Base-by-base conservation (phyloP, 495 filamentous ascomycete species). In the Aspergillus leporis region DNA sequence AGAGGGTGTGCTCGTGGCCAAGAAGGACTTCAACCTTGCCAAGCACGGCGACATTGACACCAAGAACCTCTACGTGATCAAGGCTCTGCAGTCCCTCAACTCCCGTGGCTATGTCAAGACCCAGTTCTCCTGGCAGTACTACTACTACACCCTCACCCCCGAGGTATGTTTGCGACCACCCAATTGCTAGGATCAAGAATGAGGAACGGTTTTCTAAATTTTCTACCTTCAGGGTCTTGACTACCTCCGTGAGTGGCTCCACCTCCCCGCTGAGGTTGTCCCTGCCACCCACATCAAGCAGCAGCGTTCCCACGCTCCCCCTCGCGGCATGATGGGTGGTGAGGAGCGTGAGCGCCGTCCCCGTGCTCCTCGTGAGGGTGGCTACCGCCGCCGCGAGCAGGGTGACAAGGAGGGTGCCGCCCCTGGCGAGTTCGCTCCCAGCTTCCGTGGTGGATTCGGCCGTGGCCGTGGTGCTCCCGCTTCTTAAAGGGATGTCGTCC, bases 61-160 rank as follows among this genome's bases (percentile, higher is more conserved):
- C 79, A 94, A 93, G 87, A 98, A 98, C 86, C 92, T 98, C 70
- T 97, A 75, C 75, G 86, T 98, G 76, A 90, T 98, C 86, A 98
- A 98, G 87, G 95, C 94, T 64, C 85, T 84, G 81, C 94, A 98
- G 85, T 98, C 94, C 61, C 85, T 98, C 70, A 93, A 87, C 83
- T 98, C 94, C 70, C 92, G 93, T 77, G 92, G 92, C 75, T 98
- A 87, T 79, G 85, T 98, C 81, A 98, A 98, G 90, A 98, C 94
- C 67, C 94, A 92, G 78, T 98, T 98, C 89, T 96, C 92, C 61
- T 98, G 94, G 94, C 94, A 98, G 84, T 98, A 93, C 88, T 98
- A 97, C 87, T 98, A 98, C 89, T 98, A 98, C 88, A 98, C 95
- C 78, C 88, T 98, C 75, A 98, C 94, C 76, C 92, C 92, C 69